Evolutionary conservation across 1,139 yeast genomes (phyloP), one percentile per base, ranked within the genome.

Genomic region (Lodderomyces elongisporus): DNA sequence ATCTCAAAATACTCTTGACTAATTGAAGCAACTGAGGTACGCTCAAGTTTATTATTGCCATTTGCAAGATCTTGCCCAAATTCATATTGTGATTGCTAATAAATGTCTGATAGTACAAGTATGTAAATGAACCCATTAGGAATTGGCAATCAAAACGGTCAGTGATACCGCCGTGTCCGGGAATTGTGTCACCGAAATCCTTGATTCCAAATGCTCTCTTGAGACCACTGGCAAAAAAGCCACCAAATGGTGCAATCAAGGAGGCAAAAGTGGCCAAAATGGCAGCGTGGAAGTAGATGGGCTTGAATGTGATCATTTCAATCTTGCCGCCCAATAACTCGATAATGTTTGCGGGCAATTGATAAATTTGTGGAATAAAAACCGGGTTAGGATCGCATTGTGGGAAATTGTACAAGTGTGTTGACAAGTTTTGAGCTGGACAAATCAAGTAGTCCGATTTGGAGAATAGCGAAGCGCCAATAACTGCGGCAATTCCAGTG

Each of bases 61-160:
- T 63, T 48, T 89, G 94, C 37, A 89, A 63, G 18, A 89, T 62
- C 17, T 81, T 72, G 25, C 87, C 89, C 39, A 84, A 79, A 41
- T 78, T 79, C 43, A 81, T 69, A 56, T 79, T 82, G 46, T 77
- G 75, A 32, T 78, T 75, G 28, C 94, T 80, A 46, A 91, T 75
- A 56, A 91, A 91, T 2, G 96, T 85, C 59, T 89, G 96, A 57
- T 82, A 89, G 65, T 91, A 91, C 45, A 91, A 70, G 55, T 88
- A 89, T 29, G 93, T 76, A 56, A 91, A 91, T 27, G 95, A 87
- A 8, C 98, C 99, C 97, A 91, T 91, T 47, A 91, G 68, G 55
- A 91, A 91, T 61, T 91, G 98, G 61, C 99, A 91, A 62, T 91
- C 99, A 69, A 91, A 82, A 62, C 99, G 77, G 58, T 91, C 99